Percentiles rank a stretch among this genome's conserved stretches.
These are phyloP conservation scores for Trichosporon sp. DNA, from an alignment of 1,284 basidiomycete genomes.

Conservation along the genomic window DNA sequence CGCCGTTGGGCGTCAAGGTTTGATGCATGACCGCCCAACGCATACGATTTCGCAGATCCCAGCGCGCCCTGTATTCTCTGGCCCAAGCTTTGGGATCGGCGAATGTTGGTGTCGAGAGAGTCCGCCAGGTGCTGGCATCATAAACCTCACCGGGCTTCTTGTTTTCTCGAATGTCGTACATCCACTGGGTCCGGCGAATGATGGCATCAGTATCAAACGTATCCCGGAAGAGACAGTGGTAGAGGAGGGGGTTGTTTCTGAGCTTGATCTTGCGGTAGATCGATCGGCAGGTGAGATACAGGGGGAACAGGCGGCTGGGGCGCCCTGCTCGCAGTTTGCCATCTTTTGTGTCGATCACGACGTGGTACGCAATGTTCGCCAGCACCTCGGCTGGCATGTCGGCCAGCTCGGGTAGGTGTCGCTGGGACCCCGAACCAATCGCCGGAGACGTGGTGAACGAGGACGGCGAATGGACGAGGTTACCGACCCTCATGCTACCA, in stretches of 20 bases:
- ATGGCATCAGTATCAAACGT: slow-evolving; percentile 46
- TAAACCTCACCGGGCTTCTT: neutral
- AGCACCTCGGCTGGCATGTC: slow-evolving; percentile 28
- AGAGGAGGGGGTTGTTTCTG: slow-evolving; percentile 46
- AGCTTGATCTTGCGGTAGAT: slow-evolving; percentile 42
- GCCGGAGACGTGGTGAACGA: neutral
- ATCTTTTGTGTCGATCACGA: slow-evolving; percentile 26
- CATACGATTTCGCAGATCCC: slow-evolving; percentile 38
- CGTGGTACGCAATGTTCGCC: slow-evolving; percentile 26
- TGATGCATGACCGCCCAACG: slow-evolving; percentile 30
- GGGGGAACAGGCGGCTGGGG: slow-evolving; percentile 31
- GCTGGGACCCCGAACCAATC: neutral
- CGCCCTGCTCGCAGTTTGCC: slow-evolving; percentile 11
- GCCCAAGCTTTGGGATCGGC: slow-evolving; percentile 38
- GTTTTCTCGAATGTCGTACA: slow-evolving; percentile 18
- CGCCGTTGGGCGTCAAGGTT: slow-evolving; percentile 29
- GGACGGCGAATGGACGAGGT: neutral
- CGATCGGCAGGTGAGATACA: slow-evolving; percentile 31
- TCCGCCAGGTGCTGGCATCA: neutral
- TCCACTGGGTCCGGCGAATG: slow-evolving; percentile 37
- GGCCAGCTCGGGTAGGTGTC: slow-evolving; percentile 10
- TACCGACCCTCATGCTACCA: neutral
- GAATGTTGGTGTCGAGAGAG: slow-evolving; percentile 12
- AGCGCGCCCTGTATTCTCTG: slow-evolving; percentile 40
- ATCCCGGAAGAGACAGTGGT: slow-evolving; percentile 43